Evolutionary conservation across 2,329 filamentous ascomycete species (phyloP).

Genomic region (Aspergillus uvarum): DNA sequence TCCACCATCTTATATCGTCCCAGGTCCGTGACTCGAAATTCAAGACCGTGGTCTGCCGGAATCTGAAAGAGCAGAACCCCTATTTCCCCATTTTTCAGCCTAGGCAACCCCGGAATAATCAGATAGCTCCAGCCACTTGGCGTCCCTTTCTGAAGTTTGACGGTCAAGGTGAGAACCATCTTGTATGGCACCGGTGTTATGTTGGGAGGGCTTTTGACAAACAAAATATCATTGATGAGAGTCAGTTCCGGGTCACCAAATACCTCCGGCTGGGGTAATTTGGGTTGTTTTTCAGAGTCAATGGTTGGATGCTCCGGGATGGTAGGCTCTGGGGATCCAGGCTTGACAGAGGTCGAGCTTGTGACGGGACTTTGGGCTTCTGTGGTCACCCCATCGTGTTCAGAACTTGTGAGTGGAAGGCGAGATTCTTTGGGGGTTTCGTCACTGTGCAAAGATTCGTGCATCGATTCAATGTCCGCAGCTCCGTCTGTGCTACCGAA

Average conservation of each 20-base stretch:
- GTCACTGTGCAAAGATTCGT: background rate
- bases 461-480: background rate
- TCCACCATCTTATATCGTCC: constrained; percentile 28
- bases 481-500: background rate
- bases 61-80: constrained; percentile 32
- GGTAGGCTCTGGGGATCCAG: background rate
- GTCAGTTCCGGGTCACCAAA: constrained; percentile 16
- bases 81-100: constrained; percentile 22
- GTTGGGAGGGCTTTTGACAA: constrained; percentile 17
- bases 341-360: background rate
- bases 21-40: constrained; percentile 30
- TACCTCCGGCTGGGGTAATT: background rate
- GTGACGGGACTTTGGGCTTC: background rate
- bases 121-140: constrained; percentile 30
- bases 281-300: background rate
- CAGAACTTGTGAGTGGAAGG: background rate
- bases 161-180: constrained; percentile 18
- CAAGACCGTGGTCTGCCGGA: constrained; percentile 28
- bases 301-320: background rate
- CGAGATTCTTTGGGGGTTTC: background rate
- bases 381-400: background rate
- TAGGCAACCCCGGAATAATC: constrained; percentile 30
- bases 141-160: constrained; percentile 19
- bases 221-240: constrained; percentile 20
- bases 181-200: constrained; percentile 21